These are phyloP conservation scores for Coniochaeta sp. DNA, from an alignment of 2,329 filamentous ascomycete genomes.

Conservation along the genomic window DNA sequence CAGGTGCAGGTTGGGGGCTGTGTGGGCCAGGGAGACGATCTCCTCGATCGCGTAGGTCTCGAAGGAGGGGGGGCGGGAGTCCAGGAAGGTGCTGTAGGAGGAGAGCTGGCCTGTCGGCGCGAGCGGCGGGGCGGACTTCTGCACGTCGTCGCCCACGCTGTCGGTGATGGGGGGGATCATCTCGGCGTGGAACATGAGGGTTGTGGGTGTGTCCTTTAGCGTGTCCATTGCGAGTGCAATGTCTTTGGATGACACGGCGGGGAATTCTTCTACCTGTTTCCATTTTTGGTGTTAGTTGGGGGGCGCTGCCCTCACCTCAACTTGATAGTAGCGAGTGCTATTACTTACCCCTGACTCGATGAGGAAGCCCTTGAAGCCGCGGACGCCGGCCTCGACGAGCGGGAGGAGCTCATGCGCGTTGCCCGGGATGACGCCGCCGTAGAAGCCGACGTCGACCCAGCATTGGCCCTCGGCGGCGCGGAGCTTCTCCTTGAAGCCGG, in stretches of 20 bases:
- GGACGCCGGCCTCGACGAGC: constrained; percentile 76
- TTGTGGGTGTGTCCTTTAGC: constrained; percentile 74
- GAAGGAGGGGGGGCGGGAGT: constrained; percentile 80
- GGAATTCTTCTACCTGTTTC: constrained; percentile 92
- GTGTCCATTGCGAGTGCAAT: constrained; percentile 73
- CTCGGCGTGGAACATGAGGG: constrained; percentile 98
- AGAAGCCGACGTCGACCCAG: constrained; percentile 99
- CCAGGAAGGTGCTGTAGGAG: constrained; percentile 82
- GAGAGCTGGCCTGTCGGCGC: constrained; percentile 65
- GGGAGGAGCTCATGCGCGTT: constrained; percentile 74
- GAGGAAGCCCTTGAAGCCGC: constrained; percentile 95
- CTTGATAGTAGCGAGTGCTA: not conserved
- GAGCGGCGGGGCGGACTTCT: constrained; percentile 60
- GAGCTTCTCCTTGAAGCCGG: constrained; percentile 76
- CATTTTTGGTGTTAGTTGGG: too few relatives aligned
- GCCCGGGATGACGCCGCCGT: constrained; percentile 88
- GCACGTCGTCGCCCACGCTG: constrained; percentile 71
- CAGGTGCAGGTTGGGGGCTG: constrained; percentile 74
- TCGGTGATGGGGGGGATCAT: constrained; percentile 86
- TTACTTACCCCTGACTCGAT: constrained; percentile 85
- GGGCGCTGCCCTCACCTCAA: too few relatives aligned
- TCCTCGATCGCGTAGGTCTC: constrained; percentile 87
- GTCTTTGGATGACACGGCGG: constrained; percentile 74
- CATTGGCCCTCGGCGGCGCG: constrained; percentile 78
- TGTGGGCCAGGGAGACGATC: constrained; percentile 72